Base-by-base conservation (phyloP, 768 basidiomycete genomes). In the Boletus insuetus region DNA sequence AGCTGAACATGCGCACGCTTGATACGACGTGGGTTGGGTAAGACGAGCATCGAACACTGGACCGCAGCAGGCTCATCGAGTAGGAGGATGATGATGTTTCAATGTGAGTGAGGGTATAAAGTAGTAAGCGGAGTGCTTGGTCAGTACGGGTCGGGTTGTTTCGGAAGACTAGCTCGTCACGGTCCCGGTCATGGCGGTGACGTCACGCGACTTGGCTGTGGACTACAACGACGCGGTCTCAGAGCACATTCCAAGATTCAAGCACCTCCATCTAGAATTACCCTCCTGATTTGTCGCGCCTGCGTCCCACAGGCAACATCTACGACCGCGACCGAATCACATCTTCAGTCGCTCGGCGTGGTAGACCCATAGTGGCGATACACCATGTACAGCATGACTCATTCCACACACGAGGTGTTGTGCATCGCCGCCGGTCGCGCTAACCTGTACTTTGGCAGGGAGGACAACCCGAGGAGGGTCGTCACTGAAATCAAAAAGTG, bases 281-380 rank as follows among this genome's bases (percentile, higher is more conserved):
- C n/a, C n/a, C n/a, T n/a, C n/a, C n/a, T n/a, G n/a, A n/a, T 12
- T 58, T 78, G 77, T 60, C 70, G 69, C 31, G 51, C 53, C 46
- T 69, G 62, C 51, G 75, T 74, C 37, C 51, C 55, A 26, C 55
- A 61, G 12, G 54, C 59, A 26, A 51, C 57, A 19, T 56, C 64
- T 10, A 45, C 67, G 2, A 39, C 56, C 17, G 51, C 59, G 26
- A 68, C 78, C 52, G 74, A 77, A 46, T 55, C 64, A 17, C 73
- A 77, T 57, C 57, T 79, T 34, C 41, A 43, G 16, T 62, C 53
- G 29, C 59, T 72, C 26, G 74, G 70, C 10, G 71, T 73, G 16
- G 69, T 71, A n/a, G 54, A 55, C 35, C 76, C 77, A 4, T 67
- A 72, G 51, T 77, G 77, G 76, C 69, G 72, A 14, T 79, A 73